Percentiles rank a stretch among this genome's conserved stretches.
Conservation (phyloP, 805 yeast species). For the Candida palmyrensis region DNA sequence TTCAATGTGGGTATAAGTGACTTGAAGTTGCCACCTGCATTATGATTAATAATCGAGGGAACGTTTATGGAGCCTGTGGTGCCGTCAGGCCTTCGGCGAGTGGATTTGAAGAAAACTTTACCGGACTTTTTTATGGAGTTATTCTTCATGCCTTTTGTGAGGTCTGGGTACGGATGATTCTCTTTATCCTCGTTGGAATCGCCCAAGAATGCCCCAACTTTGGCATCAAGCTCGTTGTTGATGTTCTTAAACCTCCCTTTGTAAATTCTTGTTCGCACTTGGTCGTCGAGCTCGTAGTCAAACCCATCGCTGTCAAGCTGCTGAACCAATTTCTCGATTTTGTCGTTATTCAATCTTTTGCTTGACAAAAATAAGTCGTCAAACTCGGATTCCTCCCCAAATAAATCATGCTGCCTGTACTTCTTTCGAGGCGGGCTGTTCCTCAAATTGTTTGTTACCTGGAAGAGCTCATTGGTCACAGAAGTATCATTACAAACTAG, state of each 20-base stretch:
- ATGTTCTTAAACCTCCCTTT: conserved; percentile 27
- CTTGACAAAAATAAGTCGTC: conserved; percentile 13
- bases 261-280: conserved; percentile 28
- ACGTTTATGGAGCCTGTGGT: background rate
- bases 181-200: conserved; percentile 29
- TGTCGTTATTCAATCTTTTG: conserved; percentile 25
- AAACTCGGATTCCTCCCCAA: conserved; percentile 6
- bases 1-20: conserved; percentile 22
- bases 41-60: background rate
- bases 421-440: conserved; percentile 6
- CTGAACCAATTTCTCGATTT: conserved; percentile 32
- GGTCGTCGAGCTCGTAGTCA: conserved; percentile 28
- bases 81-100: conserved; percentile 8
- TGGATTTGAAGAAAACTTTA: conserved; percentile 14
- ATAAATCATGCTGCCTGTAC: conserved; percentile 4
- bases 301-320: conserved; percentile 23
- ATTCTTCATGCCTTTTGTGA: conserved; percentile 15
- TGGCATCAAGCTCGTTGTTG: conserved; percentile 26
- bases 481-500: too few relatives aligned
- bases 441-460: conserved; percentile 14
- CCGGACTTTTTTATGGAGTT: conserved; percentile 16
- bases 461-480: conserved; percentile 28
- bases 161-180: conserved; percentile 23
- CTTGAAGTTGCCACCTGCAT: conserved; percentile 6
- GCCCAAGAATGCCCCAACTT: conserved; percentile 20